phyloP scores from a whole-genome alignment of 805 yeast species.

The Saccharomycopsis malanga region DNA sequence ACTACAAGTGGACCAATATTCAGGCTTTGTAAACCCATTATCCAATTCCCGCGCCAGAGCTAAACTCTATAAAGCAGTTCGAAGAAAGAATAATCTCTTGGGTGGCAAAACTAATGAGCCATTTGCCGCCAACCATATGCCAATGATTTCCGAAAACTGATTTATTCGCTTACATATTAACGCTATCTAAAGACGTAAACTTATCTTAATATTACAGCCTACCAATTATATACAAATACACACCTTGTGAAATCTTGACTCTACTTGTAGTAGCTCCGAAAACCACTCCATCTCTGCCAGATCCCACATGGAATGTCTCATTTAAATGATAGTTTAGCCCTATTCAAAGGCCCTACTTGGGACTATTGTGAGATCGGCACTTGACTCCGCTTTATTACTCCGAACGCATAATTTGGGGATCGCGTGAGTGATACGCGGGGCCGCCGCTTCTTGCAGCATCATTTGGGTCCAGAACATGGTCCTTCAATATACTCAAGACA shows the following conservation, averaged over 20 bases:
- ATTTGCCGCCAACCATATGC: constrained; percentile 14
- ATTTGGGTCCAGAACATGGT: too few species aligned
- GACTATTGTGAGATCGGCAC: too few species aligned
- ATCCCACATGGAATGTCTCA: neutral
- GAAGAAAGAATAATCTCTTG: neutral
- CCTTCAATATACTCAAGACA: too few species aligned
- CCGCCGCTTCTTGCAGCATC: too few species aligned
- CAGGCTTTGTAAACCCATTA: constrained; percentile 23
- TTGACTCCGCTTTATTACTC: too few species aligned
- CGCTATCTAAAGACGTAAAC: neutral
- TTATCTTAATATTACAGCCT: neutral
- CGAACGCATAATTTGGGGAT: too few species aligned
- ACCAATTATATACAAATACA: neutral
- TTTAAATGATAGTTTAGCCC: neutral
- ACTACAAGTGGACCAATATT: constrained; percentile 5
- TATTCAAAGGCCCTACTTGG: too few species aligned
- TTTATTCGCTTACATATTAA: neutral
- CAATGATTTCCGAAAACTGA: constrained; percentile 1
- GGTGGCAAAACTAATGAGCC: constrained; percentile 2
- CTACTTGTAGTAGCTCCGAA: too few species aligned
- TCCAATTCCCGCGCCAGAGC: constrained; percentile 8
- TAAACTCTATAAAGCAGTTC: neutral
- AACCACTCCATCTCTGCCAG: too few species aligned
- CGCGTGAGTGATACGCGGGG: too few species aligned
- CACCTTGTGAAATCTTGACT: too few species aligned